phyloP scores from a whole-genome alignment of 306 rosid species.

The Morella rubra region DNA sequence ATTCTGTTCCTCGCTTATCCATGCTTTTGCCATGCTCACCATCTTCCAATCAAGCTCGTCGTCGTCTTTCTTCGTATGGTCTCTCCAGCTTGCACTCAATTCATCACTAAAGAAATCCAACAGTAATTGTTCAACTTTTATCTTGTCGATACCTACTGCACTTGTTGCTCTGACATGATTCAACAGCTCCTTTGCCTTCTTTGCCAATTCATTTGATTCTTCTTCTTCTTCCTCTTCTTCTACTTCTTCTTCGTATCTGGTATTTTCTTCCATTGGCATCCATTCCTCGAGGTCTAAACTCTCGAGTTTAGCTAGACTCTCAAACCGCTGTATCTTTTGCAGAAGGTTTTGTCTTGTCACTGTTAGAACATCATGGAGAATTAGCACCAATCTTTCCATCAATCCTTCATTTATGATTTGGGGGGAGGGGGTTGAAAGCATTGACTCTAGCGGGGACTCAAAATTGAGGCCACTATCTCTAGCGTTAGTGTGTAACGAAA shows the following conservation, averaged over 20 bases:
- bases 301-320: conserved; percentile 43
- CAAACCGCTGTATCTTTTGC: conserved; percentile 41
- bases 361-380: conserved; percentile 27
- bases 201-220: conserved; percentile 32
- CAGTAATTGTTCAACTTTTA: conserved; percentile 34
- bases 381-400: conserved; percentile 12
- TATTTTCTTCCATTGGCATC: conserved; percentile 26
- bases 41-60: conserved; percentile 34
- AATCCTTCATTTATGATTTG: no score
- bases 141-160: conserved; percentile 16
- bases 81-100: conserved; percentile 21
- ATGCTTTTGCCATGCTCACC: conserved; percentile 46
- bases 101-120: conserved; percentile 59
- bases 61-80: conserved; percentile 13
- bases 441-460: no score
- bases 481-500: no score
- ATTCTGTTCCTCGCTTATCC: conserved; percentile 33
- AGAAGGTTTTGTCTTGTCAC: conserved; percentile 52
- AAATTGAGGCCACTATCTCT: no score
- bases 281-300: conserved; percentile 25
- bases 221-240: conserved; percentile 4
- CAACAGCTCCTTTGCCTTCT: conserved; percentile 45
- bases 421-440: no score
- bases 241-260: conserved; percentile 17
- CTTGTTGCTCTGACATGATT: conserved; percentile 34